Evolutionary conservation across 2,329 filamentous ascomycete genomes (phyloP), one percentile per base, ranked within the genome.

Genomic region (Penicillium expansum): DNA sequence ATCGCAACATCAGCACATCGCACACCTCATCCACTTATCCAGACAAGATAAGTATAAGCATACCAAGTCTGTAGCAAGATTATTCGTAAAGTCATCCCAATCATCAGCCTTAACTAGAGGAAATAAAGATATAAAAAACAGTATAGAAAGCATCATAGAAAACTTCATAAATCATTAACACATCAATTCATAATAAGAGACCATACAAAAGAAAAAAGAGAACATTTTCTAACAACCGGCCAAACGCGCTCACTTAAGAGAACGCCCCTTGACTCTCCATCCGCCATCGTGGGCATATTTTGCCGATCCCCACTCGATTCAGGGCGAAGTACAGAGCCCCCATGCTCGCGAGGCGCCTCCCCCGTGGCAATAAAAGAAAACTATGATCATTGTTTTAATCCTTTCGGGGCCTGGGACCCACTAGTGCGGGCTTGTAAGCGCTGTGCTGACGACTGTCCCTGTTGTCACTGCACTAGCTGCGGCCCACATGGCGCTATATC

Each of bases 61-160:
- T 64, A 76, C 74, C 57, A 77, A 61, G 51, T 77, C 74, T 1
- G 72, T 72, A 1, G 70, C 70, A 55, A 77, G 69, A 41, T 77
- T 74, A 56, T 75, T 72, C 2, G 71, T 66, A 50, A 77, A 74
- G 27, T 75, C 67, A 39, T 74, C 72, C 71, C 73, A 75, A 2
- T 58, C 62, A 58, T 66, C 67, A 18, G 70, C 69, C 55, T 58
- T 55, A 18, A 62, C 68, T 30, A 57, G 44, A 13, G 60, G 52
- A n/a, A 65, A 58, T 1, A 63, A 67, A 58, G 43, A 64, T 20
- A 54, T 37, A 27, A 35, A 66, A 52, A 44, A 62, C 2, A 55
- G n/a, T 14, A 4, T 51, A 10, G 30, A 45, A 50, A 45, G 29
- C 56, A 62, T 57, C 3, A 33, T 51, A 18, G 14, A 43, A 42